Base-by-base conservation (phyloP, 352 stramenopile species). In the Phytophthora pseudosyringae region DNA sequence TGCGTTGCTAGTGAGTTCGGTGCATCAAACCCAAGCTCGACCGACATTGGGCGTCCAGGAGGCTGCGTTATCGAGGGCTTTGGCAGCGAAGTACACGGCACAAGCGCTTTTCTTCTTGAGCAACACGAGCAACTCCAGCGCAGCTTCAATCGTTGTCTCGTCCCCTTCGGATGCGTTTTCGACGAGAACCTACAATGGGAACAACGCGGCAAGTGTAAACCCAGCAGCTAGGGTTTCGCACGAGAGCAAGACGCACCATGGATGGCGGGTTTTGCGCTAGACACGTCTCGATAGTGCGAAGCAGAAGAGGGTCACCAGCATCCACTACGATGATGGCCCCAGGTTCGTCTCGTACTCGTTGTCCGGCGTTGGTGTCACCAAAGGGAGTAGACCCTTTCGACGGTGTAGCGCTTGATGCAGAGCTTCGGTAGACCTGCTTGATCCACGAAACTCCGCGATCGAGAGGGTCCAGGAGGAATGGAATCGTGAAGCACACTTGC, bases 381-480 rank as follows among this genome's bases (percentile, higher is more conserved):
- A 51, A 39, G 3, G 38, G 12, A 32, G 10, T 47, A 18, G 54
- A 62, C 8, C 26, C 36, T 25, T 60, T 74, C 33, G 33, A 62
- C 13, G 47, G 32, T 13, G 41, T 51, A 21, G 32, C 25, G 26
- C n/a, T 29, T 43, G 40, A 29, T 8, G 9, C 16, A 2, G 41
- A 15, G 40, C 10, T 56, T 4, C 38, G 39, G 32, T 74, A 84
- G 5, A 50, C 41, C 9, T 78, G 52, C 36, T 78, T 83, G 29
- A 89, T 25, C 80, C 80, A 89, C 4, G 39, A 26, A 15, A 64
- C 51, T 8, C 62, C 76, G 9, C 56, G 56, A 25, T 59, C 54
- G 7, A 88, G 59, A n/a, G 83, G 80, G 31, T 91, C 83, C 0
- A 87, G 25, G 0, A 91, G 64, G 36, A 91, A 55, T 6, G 77